Evolutionary conservation across 306 rosid genomes (phyloP).

Genomic region (Quillaja saponaria): DNA sequence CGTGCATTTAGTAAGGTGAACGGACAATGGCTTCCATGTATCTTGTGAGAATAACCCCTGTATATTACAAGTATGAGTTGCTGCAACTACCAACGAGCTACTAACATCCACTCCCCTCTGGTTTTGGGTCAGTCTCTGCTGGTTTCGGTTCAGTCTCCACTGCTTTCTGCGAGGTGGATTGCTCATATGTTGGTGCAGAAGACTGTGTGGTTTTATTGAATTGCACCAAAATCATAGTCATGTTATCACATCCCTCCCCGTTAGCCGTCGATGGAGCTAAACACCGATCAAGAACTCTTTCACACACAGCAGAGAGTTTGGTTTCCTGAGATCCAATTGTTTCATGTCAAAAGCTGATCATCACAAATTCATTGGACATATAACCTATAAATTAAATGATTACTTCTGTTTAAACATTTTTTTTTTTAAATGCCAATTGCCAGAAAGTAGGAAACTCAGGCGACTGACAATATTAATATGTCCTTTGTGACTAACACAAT

Average conservation of each 20-base stretch:
- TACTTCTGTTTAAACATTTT: too few relatives aligned
- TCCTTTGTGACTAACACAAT: neutral
- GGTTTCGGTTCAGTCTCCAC: slow-evolving; percentile 40
- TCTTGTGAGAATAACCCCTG: slow-evolving; percentile 2
- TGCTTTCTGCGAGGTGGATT: slow-evolving; percentile 42
- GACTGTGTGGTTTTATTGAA: slow-evolving; percentile 62
- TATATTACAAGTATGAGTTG: slow-evolving; percentile 28
- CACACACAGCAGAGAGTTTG: slow-evolving; percentile 75
- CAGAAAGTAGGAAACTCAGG: too few relatives aligned
- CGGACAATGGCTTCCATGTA: slow-evolving; percentile 21
- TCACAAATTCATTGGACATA: too few relatives aligned
- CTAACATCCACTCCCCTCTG: slow-evolving; percentile 34
- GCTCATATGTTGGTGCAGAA: slow-evolving; percentile 39
- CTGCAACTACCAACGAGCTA: slow-evolving; percentile 23
- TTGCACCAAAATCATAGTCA: slow-evolving; percentile 96
- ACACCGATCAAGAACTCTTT: slow-evolving; percentile 79
- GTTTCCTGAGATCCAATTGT: slow-evolving; percentile 52
- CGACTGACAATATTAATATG: too few relatives aligned
- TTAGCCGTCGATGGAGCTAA: slow-evolving; percentile 77
- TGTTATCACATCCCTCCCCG: slow-evolving; percentile 96
- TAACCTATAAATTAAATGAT: too few relatives aligned
- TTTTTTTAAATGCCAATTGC: too few relatives aligned
- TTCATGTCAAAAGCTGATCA: too few relatives aligned
- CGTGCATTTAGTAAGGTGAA: too few relatives aligned
- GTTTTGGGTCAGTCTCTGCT: slow-evolving; percentile 39